Conservation (phyloP, 495 filamentous ascomycete genomes). For the Lasiosphaeria ovina region DNA sequence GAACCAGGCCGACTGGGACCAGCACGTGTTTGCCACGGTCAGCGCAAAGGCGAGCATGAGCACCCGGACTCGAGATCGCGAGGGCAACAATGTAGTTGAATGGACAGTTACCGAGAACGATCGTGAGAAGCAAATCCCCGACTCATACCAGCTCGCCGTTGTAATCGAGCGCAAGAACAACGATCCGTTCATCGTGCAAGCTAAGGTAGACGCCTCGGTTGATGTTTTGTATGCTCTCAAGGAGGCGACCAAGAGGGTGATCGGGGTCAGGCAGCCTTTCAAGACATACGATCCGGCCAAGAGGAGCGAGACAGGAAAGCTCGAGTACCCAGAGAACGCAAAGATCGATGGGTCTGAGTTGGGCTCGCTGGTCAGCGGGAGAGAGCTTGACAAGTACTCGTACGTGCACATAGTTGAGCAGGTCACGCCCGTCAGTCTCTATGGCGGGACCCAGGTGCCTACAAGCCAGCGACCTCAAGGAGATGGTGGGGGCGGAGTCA, state of each 20-base stretch:
- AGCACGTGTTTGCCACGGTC: slow-evolving; percentile 7
- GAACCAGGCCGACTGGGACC: not conserved
- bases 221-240: slow-evolving; percentile 1
- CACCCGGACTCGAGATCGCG: slow-evolving; percentile 5
- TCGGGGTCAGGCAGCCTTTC: slow-evolving; percentile 6
- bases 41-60: slow-evolving; percentile 1
- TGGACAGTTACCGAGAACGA: slow-evolving; percentile 6
- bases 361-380: slow-evolving; percentile 5
- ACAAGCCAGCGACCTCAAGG: too few relatives aligned
- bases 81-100: slow-evolving; percentile 3
- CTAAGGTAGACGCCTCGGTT: slow-evolving; percentile 9
- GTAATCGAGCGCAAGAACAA: slow-evolving; percentile 6
- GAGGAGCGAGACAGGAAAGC: slow-evolving; percentile 1
- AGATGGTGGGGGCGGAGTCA: too few relatives aligned
- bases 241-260: slow-evolving; percentile 1
- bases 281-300: slow-evolving; percentile 4
- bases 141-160: slow-evolving; percentile 10
- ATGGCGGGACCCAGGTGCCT: slow-evolving; percentile 1
- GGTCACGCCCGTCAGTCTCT: slow-evolving; percentile 6
- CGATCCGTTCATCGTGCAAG: slow-evolving; percentile 6
- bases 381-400: slow-evolving; percentile 7
- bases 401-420: slow-evolving; percentile 11
- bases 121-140: slow-evolving; percentile 3
- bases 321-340: slow-evolving; percentile 8
- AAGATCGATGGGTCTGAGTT: not conserved